Percentiles rank a stretch among this genome's conserved stretches.
Conservation (phyloP, 2,329 filamentous ascomycete species). For the Ceratocystis eucalypticola region DNA sequence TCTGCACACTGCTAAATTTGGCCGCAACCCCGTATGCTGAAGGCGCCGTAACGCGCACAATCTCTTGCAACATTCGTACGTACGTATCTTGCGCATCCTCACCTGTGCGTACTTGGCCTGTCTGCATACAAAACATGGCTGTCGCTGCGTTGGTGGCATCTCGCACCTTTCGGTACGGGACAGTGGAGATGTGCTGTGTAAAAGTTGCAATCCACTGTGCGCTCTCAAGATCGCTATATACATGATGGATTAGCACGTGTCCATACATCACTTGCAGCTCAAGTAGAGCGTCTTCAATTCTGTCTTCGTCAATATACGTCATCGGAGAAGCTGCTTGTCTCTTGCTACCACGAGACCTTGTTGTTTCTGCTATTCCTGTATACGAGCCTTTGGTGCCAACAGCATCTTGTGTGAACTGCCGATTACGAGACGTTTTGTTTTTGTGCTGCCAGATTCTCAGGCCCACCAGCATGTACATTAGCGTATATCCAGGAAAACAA, state of each 20-base stretch:
- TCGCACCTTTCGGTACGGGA: constrained; percentile 51
- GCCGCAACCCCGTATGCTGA: constrained; percentile 56
- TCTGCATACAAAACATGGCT: constrained; percentile 65
- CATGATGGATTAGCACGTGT: constrained; percentile 54
- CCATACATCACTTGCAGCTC: constrained; percentile 54
- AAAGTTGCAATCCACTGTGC: constrained; percentile 60
- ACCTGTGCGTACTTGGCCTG: constrained; percentile 60
- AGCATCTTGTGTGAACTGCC: constrained; percentile 53
- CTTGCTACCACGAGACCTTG: constrained; percentile 24
- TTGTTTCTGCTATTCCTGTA: constrained; percentile 19
- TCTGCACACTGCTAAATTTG: constrained; percentile 44
- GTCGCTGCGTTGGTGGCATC: constrained; percentile 36
- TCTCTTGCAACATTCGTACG: constrained; percentile 61
- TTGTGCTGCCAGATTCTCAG: constrained; percentile 52
- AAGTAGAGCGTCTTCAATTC: constrained; percentile 57
- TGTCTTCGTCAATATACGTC: constrained; percentile 45
- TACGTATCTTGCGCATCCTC: constrained; percentile 54
- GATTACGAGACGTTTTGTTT: constrained; percentile 52
- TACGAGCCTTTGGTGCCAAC: constrained; percentile 28
- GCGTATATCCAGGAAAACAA: constrained; percentile 38
- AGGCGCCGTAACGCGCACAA: constrained; percentile 55
- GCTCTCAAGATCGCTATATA: constrained; percentile 44
- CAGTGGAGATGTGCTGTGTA: constrained; percentile 65
- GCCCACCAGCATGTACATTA: constrained; percentile 63
- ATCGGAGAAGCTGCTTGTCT: constrained; percentile 23